These are phyloP conservation scores for Phytophthora vignae DNA, from an alignment of 352 stramenopile genomes.

Conservation along the genomic window DNA sequence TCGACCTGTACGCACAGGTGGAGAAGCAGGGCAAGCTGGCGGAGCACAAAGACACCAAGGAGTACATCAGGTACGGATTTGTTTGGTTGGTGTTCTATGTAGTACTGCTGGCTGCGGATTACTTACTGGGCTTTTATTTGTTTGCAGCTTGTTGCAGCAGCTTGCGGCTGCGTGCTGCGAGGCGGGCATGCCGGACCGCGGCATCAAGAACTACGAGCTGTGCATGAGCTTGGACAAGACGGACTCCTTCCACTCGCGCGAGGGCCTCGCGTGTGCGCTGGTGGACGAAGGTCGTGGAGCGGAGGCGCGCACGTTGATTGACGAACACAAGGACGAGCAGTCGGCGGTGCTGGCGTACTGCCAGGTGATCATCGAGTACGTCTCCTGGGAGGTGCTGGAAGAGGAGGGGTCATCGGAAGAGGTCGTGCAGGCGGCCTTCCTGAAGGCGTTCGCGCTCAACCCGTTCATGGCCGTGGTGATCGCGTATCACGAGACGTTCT, in stretches of 20 bases:
- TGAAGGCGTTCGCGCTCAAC: slow-evolving; percentile 76
- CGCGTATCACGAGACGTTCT: slow-evolving; percentile 80
- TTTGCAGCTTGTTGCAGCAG: slow-evolving; percentile 56
- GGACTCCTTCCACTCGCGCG: slow-evolving; percentile 66
- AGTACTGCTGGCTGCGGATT: background rate
- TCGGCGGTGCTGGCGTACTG: slow-evolving; percentile 86
- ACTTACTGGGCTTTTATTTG: slow-evolving; percentile 13
- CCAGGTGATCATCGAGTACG: slow-evolving; percentile 87
- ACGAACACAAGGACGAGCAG: slow-evolving; percentile 57
- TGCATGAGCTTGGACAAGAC: slow-evolving; percentile 81
- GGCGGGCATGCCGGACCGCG: slow-evolving; percentile 73
- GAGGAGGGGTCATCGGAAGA: slow-evolving; percentile 82
- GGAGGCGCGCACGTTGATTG: slow-evolving; percentile 75
- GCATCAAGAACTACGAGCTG: slow-evolving; percentile 85
- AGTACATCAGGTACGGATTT: slow-evolving; percentile 64
- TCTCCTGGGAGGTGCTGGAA: slow-evolving; percentile 90
- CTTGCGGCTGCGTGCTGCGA: slow-evolving; percentile 77
- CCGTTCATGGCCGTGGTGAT: slow-evolving; percentile 89
- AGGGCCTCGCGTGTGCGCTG: slow-evolving; percentile 78
- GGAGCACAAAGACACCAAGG: slow-evolving; percentile 67
- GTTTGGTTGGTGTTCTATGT: background rate
- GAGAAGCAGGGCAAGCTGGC: slow-evolving; percentile 60
- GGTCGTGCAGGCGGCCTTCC: slow-evolving; percentile 75
- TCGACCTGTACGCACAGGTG: slow-evolving; percentile 74
- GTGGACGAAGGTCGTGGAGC: slow-evolving; percentile 82